These are phyloP conservation scores for Ilex aquifolium DNA, from an alignment of 257 asterid species.

Conservation along the genomic window DNA sequence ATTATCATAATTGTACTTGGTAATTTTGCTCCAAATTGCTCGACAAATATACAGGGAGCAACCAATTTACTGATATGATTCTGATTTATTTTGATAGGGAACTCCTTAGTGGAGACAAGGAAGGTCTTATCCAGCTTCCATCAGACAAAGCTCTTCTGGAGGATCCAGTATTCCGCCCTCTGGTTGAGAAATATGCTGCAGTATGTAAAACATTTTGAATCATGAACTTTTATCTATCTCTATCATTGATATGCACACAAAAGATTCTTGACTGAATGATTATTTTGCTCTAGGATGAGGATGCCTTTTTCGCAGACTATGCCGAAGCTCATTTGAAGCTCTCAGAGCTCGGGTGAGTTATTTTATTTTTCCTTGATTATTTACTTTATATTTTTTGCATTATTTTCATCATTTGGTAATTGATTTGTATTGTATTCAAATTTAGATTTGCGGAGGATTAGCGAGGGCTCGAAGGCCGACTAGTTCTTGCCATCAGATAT, in stretches of 20 bases:
- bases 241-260: no score
- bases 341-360: slow-evolving; percentile 75
- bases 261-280: no score
- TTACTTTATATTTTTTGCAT: no score
- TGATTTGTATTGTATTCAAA: no score
- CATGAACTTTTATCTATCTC: not conserved
- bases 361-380: not conserved
- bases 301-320: slow-evolving; percentile 73
- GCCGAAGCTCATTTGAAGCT: slow-evolving; percentile 79
- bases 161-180: slow-evolving; percentile 50
- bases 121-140: slow-evolving; percentile 63
- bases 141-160: slow-evolving; percentile 61
- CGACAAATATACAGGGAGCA: no score
- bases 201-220: slow-evolving; percentile 21
- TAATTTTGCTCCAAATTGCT: no score
- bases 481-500: no score
- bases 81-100: slow-evolving; percentile 34
- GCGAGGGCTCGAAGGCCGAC: not conserved
- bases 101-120: slow-evolving; percentile 55
- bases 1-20: no score
- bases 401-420: no score
- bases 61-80: no score
- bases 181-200: slow-evolving; percentile 64
- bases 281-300: slow-evolving; percentile 55
- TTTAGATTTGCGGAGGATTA: slow-evolving; percentile 16